A percentile compares a stretch with the other conserved stretches of the same genome.
Evolutionary conservation across 192 early-diverging fungal genomes (phyloP).

Genomic region (Podila epigama): DNA sequence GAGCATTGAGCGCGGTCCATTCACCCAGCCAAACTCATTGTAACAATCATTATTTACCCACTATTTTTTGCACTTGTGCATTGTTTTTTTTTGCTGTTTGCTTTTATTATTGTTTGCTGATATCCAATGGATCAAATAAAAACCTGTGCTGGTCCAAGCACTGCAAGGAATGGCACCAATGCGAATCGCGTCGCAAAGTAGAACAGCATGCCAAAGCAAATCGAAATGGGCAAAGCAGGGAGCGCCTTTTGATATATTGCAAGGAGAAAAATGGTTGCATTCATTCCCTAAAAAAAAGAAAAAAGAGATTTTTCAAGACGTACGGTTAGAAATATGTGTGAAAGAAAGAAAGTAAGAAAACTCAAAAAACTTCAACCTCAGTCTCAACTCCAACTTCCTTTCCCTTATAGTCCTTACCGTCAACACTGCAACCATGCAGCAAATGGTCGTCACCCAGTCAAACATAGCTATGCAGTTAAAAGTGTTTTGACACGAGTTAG

Average conservation of each 20-base stretch:
- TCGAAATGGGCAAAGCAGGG: conserved; percentile 87
- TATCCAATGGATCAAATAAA: conserved; percentile 19
- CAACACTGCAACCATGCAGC: conserved; percentile 77
- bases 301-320: not conserved
- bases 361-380: not conserved
- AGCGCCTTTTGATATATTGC: conserved; percentile 83
- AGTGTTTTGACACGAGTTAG: not conserved
- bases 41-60: too few species aligned
- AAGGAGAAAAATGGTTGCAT: conserved; percentile 87
- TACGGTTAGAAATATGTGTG: not conserved
- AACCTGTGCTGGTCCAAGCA: conserved; percentile 25
- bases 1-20: too few species aligned
- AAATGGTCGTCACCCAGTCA: conserved; percentile 84
- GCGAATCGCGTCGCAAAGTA: conserved; percentile 69
- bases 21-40: too few species aligned
- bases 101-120: too few species aligned
- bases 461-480: conserved; percentile 62
- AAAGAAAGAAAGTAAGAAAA: not conserved
- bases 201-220: conserved; percentile 85
- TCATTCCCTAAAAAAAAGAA: conserved; percentile 63
- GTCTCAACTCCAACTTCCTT: too few species aligned
- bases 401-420: conserved; percentile 59
- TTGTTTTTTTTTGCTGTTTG: too few species aligned
- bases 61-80: too few species aligned
- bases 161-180: conserved; percentile 55